Base-by-base conservation (phyloP, 768 basidiomycete species). In the Pulveroboletus ravenelii region DNA sequence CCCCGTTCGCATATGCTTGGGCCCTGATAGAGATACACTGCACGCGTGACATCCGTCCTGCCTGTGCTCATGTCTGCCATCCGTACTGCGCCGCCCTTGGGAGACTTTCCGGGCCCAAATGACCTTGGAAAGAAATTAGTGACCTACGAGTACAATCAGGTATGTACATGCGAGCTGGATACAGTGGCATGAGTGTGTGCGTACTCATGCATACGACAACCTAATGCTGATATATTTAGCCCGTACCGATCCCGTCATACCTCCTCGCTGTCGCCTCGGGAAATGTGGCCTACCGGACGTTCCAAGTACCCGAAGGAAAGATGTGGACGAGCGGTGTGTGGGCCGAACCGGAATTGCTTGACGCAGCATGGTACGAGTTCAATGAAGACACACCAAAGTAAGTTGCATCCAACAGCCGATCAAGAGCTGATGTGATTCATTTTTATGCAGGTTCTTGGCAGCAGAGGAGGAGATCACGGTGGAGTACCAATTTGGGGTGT, bases 231-330 rank as follows among this genome's bases (percentile, higher is more conserved):
- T 3, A 6, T 23, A 5, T 29, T 15, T n/a, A 55, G 89, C 85
- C 87, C 6, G 77, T 91, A 12, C 81, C 87, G 7, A 93, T 96
- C 49, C 89, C 94, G 1, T 82, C 85, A 0, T 96, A 97, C 65
- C 73, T 97, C 27, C 78, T 96, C 52, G 94, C 94, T 6, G 86
- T 97, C 46, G 93, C 93, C 0, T 78, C 81, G 1, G 93, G 93
- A 6, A 86, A 94, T 61, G 74, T 95, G 2, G 76, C 76, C 25
- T 93, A 93, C 67, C 79, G 75, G 2, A 58, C 79, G 0, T 90
- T 93, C 65, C 70, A 78, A 10, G 68, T 72, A 36, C 67, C 77
- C 13, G 70, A 79, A 41, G 87, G 82, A 27, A 85, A 83, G 57
- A 61, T 72, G 30, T 92, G 94, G 89, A 85, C 74, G 20, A 85